Base-by-base conservation (phyloP, 1,139 yeast genomes). In the Kodamaea alishanica region DNA sequence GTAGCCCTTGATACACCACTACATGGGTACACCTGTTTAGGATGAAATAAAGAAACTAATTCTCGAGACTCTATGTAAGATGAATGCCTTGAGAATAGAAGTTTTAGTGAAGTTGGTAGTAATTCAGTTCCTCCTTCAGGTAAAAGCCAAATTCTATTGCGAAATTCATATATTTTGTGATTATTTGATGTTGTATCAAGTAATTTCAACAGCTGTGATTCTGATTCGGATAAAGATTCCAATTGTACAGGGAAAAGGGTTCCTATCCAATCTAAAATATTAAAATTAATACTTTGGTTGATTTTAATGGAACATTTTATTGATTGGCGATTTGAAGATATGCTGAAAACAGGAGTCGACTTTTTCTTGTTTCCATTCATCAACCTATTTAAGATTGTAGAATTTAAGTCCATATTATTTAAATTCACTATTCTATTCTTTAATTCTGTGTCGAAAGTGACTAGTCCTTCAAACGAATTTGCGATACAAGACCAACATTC, bases 71-170 rank as follows among this genome's bases (percentile, higher is more conserved):
- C 84, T 2, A 63, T 45, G 42, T 63, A 74, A 0, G 82, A 75
- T 1, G 83, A 75, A 46, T 79, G 84, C 25, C 84, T 55, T 1
- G 83, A 76, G 50, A 72, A 78, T 24, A 70, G 55, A 28, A 72
- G 61, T 39, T 60, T 58, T 0, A 76, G 42, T 8, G 63, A 66
- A 7, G 56, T 59, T 0, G 79, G 77, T 6, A 77, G 58, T 5
- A 75, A 49, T 12, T 59, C 61, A 0, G 50, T 43, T 0, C 60
- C 52, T 4, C 57, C 58, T 8, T 43, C 39, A 0, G 70, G 63
- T 8, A 55, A 51, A 26, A 61, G 40, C 71, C 69, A 68, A 3
- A 25, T 38, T 24, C 65, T 39, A n/a, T 46, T 53, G 6, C 61
- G 43, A 35, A 54, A 61, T 24, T 39, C 33, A 26, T 45, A 58